Evolutionary conservation across 2,329 filamentous ascomycete species (phyloP).

Genomic region (Tolypocladium ovalisporum): DNA sequence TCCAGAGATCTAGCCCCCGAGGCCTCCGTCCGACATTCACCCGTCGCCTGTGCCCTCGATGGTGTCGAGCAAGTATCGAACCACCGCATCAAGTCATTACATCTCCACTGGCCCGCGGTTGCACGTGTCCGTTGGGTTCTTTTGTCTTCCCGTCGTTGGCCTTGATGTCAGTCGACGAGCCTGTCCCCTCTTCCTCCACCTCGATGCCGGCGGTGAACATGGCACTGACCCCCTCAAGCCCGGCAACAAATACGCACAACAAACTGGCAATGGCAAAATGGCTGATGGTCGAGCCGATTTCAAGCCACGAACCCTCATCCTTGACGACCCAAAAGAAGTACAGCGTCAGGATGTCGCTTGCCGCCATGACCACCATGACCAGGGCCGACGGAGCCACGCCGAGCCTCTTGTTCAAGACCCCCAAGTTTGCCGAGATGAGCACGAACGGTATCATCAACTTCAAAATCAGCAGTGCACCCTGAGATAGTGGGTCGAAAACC

Average conservation of each 20-base stretch:
- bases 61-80: not conserved
- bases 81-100: not conserved
- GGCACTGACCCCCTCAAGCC: slow-evolving; percentile 75
- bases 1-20: not conserved
- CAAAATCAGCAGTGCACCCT: slow-evolving; percentile 74
- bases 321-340: slow-evolving; percentile 98
- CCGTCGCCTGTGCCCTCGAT: not conserved
- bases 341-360: slow-evolving; percentile 83
- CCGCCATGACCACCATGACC: slow-evolving; percentile 89
- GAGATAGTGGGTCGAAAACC: slow-evolving; percentile 86
- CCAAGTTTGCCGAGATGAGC: slow-evolving; percentile 85
- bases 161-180: not conserved
- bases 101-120: not conserved
- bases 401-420: slow-evolving; percentile 75
- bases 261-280: slow-evolving; percentile 90
- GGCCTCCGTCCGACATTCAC: not conserved
- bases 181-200: slow-evolving; percentile 31
- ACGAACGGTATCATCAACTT: slow-evolving; percentile 93
- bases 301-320: slow-evolving; percentile 93
- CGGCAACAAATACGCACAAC: slow-evolving; percentile 82
- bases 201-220: slow-evolving; percentile 73
- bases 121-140: not conserved
- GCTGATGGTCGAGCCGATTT: slow-evolving; percentile 93
- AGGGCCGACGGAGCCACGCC: slow-evolving; percentile 79
- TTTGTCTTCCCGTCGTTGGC: not conserved